Conservation (phyloP, 805 yeast species). For the Limtongia smithiae region DNA sequence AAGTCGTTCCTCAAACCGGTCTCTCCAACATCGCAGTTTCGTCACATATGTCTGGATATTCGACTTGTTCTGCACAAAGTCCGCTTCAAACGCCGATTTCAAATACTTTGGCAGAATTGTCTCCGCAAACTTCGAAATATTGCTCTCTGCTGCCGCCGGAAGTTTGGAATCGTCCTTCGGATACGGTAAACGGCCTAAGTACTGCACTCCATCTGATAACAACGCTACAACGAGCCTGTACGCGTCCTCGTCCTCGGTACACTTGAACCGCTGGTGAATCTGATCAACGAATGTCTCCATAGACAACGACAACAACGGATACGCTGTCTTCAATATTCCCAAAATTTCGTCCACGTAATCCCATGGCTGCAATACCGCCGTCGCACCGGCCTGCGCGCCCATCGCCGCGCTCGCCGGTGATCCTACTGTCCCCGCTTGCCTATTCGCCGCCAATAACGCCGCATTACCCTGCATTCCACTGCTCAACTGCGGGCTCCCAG, state of each 20-base stretch:
- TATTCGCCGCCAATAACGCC: neutral
- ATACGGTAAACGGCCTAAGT: conserved; percentile 76
- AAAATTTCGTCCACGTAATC: conserved; percentile 88
- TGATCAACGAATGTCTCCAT: conserved; percentile 95
- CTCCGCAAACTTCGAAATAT: conserved; percentile 84
- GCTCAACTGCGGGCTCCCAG: conserved; percentile 7
- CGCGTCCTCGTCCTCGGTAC: conserved; percentile 93
- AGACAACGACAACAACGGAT: conserved; percentile 87
- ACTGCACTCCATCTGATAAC: conserved; percentile 88
- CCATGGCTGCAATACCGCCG: conserved; percentile 63
- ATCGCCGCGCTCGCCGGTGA: conserved; percentile 28
- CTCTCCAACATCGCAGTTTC: conserved; percentile 86
- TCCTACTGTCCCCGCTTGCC: too few species aligned
- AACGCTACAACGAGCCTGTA: conserved; percentile 89
- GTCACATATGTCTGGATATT: conserved; percentile 81
- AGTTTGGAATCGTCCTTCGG: conserved; percentile 85
- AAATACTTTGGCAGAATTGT: conserved; percentile 86
- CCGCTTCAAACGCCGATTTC: conserved; percentile 85
- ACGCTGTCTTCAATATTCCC: conserved; percentile 94
- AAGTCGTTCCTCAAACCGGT: conserved; percentile 82
- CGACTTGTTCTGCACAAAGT: conserved; percentile 82
- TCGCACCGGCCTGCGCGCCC: conserved; percentile 4
- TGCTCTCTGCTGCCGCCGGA: conserved; percentile 88
- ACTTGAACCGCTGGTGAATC: conserved; percentile 86
- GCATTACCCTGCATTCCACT: conserved; percentile 7